phyloP scores from a whole-genome alignment of 306 rosid species.

The Castanea crenata region DNA sequence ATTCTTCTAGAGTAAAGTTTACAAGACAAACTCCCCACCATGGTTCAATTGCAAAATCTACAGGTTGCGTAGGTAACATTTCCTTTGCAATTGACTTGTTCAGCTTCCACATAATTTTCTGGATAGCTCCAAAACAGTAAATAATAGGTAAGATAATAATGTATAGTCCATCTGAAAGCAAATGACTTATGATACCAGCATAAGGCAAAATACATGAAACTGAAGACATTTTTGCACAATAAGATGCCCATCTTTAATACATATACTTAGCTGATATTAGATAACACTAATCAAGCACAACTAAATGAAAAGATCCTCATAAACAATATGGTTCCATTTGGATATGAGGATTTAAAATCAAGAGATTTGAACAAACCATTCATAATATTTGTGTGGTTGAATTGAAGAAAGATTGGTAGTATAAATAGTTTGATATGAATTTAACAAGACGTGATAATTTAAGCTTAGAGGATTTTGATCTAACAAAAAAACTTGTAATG shows the following conservation, averaged over 20 bases:
- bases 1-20: constrained; percentile 94
- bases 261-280: background rate
- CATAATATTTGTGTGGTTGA: too few relatives aligned
- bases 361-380: too few relatives aligned
- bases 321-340: background rate
- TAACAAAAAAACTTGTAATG: too few relatives aligned
- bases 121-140: constrained; percentile 53
- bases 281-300: background rate
- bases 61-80: constrained; percentile 82
- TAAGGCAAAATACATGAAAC: constrained; percentile 6
- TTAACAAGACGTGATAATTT: too few relatives aligned
- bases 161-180: constrained; percentile 4
- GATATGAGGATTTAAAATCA: too few relatives aligned
- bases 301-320: background rate
- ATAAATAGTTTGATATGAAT: too few relatives aligned
- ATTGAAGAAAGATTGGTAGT: too few relatives aligned
- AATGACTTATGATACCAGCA: constrained; percentile 3
- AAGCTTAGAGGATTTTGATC: too few relatives aligned
- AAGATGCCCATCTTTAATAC: background rate
- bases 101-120: constrained; percentile 99
- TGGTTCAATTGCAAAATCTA: constrained; percentile 80
- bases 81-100: constrained; percentile 97
- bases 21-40: constrained; percentile 98
- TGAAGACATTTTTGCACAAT: background rate
- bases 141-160: constrained; percentile 27